These are phyloP conservation scores for Cairneyella variabilis DNA, from an alignment of 495 filamentous ascomycete species.

Conservation along the genomic window DNA sequence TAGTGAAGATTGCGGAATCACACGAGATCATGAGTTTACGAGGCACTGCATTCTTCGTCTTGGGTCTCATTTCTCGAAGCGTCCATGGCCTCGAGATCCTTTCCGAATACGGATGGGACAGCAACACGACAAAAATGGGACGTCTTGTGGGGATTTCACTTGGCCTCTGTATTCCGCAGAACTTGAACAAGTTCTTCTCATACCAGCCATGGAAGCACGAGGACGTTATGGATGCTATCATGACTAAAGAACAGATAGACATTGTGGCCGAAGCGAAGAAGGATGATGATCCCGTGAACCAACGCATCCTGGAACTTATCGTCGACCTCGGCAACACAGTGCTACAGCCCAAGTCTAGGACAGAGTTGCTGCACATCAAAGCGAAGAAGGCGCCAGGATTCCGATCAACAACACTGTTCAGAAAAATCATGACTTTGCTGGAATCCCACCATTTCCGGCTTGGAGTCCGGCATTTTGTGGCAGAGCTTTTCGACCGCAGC, in stretches of 20 bases:
- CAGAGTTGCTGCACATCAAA: constrained; percentile 61
- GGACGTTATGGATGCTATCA: constrained; percentile 36
- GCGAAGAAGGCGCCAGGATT: constrained; percentile 60
- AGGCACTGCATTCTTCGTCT: constrained; percentile 93
- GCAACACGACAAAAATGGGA: constrained; percentile 76
- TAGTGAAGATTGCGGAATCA: constrained; percentile 79
- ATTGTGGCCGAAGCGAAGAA: constrained; percentile 36
- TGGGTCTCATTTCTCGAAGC: constrained; percentile 88
- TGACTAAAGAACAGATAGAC: constrained; percentile 35
- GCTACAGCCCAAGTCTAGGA: constrained; percentile 69
- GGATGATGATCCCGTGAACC: constrained; percentile 64
- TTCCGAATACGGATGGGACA: constrained; percentile 84
- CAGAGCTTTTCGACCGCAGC: constrained; percentile 89
- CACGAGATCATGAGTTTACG: constrained; percentile 88
- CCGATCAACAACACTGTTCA: constrained; percentile 70
- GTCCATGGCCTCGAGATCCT: constrained; percentile 89
- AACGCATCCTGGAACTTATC: constrained; percentile 72
- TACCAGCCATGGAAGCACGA: constrained; percentile 43
- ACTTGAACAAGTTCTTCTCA: constrained; percentile 75
- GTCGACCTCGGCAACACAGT: constrained; percentile 89
- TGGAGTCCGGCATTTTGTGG: constrained; percentile 76
- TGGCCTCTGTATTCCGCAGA: constrained; percentile 78
- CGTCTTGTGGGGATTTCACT: constrained; percentile 79
- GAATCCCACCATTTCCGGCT: constrained; percentile 88
- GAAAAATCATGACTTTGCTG: constrained; percentile 76